Evolutionary conservation across 2,329 filamentous ascomycete genomes (phyloP).

Genomic region (Calcarisporium arbuscula): DNA sequence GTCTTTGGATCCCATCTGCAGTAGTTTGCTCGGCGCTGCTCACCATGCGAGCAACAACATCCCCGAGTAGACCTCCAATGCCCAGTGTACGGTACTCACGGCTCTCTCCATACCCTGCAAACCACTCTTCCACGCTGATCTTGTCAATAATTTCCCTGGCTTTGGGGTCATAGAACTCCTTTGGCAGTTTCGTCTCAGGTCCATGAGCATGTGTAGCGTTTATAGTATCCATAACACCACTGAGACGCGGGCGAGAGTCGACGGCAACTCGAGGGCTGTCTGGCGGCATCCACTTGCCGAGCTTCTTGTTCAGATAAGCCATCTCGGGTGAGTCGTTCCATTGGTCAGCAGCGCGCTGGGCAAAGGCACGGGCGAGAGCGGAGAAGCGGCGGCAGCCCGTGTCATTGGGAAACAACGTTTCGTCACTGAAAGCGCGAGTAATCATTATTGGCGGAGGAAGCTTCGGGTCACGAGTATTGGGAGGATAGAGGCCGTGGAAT

Average conservation of each 20-base stretch:
- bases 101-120: slow-evolving; percentile 75
- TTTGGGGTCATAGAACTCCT: slow-evolving; percentile 79
- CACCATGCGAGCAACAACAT: slow-evolving; percentile 72
- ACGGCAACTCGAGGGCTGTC: slow-evolving; percentile 65
- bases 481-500: slow-evolving; percentile 69
- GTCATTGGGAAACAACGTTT: slow-evolving; percentile 78
- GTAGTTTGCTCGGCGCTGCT: slow-evolving; percentile 46
- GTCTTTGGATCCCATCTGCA: too few species aligned
- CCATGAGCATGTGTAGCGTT: slow-evolving; percentile 80
- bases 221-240: slow-evolving; percentile 89
- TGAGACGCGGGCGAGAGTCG: slow-evolving; percentile 75
- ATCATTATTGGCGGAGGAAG: slow-evolving; percentile 62
- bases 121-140: slow-evolving; percentile 90
- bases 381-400: slow-evolving; percentile 66
- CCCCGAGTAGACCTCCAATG: slow-evolving; percentile 78
- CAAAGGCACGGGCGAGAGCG: slow-evolving; percentile 63
- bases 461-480: slow-evolving; percentile 30
- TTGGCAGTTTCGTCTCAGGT: slow-evolving; percentile 68
- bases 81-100: slow-evolving; percentile 83
- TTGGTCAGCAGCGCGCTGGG: slow-evolving; percentile 60
- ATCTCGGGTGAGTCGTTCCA: slow-evolving; percentile 79
- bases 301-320: slow-evolving; percentile 69
- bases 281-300: slow-evolving; percentile 81
- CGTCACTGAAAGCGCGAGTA: slow-evolving; percentile 57
- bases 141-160: slow-evolving; percentile 63